phyloP scores from a whole-genome alignment of 1,284 basidiomycete genomes.

The Veloboletus limbatus region DNA sequence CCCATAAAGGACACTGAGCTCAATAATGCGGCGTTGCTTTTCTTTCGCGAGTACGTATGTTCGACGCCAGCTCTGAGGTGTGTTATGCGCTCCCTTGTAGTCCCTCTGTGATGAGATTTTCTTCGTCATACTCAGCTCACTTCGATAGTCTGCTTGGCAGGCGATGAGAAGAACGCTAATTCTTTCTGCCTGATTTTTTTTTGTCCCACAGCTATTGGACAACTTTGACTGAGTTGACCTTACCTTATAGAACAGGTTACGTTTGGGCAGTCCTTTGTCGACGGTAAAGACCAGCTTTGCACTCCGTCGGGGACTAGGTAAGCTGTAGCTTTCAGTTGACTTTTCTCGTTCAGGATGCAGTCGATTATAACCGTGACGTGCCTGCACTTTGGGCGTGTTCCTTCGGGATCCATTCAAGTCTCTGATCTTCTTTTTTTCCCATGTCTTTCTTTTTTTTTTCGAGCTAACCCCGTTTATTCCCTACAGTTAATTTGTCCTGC shows the following conservation, averaged over 20 bases:
- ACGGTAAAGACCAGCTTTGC: neutral
- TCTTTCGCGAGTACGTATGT: too few relatives aligned
- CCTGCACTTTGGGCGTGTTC: conserved; percentile 55
- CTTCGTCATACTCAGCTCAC: conserved; percentile 62
- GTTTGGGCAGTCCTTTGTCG: neutral
- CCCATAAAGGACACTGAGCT: too few relatives aligned
- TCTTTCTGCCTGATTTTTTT: conserved; percentile 37
- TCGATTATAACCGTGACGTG: conserved; percentile 56
- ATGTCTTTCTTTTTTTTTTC: neutral
- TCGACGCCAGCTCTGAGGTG: too few relatives aligned
- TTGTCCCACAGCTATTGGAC: neutral
- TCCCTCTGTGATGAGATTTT: conserved; percentile 43
- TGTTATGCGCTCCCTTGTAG: too few relatives aligned
- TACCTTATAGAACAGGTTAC: neutral
- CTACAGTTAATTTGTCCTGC: conserved; percentile 6
- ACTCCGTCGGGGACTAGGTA: conserved; percentile 8
- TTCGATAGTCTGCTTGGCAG: conserved; percentile 46
- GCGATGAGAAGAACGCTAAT: conserved; percentile 53
- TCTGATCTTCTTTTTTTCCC: conserved; percentile 43
- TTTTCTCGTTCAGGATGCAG: conserved; percentile 43
- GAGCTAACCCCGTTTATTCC: conserved; percentile 17
- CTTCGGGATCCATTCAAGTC: conserved; percentile 78
- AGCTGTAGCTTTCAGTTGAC: conserved; percentile 13
- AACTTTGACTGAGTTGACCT: conserved; percentile 9
- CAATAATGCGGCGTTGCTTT: too few relatives aligned